These are phyloP conservation scores for Fusarium mundagurra DNA, from an alignment of 2,329 filamentous ascomycete species.

Conservation along the genomic window DNA sequence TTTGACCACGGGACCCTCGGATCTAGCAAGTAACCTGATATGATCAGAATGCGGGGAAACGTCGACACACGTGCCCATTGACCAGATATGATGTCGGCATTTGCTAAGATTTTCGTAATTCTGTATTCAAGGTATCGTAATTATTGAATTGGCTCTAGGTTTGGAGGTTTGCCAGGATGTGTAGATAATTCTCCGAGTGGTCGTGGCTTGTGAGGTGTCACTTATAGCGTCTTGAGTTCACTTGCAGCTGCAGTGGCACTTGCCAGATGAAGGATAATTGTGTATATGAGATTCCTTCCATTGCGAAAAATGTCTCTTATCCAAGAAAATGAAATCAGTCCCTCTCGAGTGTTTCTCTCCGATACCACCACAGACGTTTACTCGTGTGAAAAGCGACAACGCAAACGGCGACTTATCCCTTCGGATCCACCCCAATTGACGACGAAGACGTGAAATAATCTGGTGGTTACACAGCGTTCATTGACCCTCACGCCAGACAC, in stretches of 20 bases:
- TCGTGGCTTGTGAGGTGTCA: not conserved
- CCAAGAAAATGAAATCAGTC: no score
- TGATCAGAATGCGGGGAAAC: constrained; percentile 29
- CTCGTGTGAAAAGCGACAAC: not conserved
- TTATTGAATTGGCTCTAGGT: not conserved
- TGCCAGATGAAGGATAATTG: not conserved
- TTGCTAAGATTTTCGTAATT: constrained; percentile 4
- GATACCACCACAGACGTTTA: no score
- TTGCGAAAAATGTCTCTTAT: not conserved
- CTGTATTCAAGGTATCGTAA: not conserved
- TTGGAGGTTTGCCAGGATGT: not conserved
- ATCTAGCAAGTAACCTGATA: constrained; percentile 5
- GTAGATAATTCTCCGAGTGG: not conserved
- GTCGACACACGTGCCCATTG: constrained; percentile 20
- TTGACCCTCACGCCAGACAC: not conserved
- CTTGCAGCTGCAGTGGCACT: not conserved
- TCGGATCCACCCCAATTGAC: not conserved
- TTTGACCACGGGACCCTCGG: constrained; percentile 12
- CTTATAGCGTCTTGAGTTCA: not conserved
- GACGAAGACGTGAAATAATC: not conserved
- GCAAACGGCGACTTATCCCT: no score
- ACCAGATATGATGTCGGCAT: not conserved
- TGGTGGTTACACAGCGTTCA: not conserved
- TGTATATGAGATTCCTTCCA: not conserved
- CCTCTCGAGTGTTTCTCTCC: not conserved